Evolutionary conservation across 1,139 yeast species (phyloP).

Genomic region (Pichia kudriavzevii): DNA sequence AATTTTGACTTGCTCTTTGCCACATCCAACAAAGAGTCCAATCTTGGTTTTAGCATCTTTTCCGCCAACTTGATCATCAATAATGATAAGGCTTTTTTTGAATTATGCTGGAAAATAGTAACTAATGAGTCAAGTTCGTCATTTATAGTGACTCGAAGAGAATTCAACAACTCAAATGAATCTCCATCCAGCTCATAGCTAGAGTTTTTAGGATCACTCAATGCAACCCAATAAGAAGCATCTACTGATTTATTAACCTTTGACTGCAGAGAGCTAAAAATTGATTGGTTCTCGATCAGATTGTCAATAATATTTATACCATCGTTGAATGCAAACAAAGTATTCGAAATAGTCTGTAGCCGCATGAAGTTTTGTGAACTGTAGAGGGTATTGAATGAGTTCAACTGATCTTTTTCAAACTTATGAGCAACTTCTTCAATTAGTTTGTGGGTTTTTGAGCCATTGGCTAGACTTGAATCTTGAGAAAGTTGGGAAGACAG

Average conservation of each 20-base stretch:
- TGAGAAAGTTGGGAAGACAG: slow-evolving; percentile 55
- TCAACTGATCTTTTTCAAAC: slow-evolving; percentile 62
- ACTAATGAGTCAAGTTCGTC: slow-evolving; percentile 68
- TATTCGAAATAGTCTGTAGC: slow-evolving; percentile 72
- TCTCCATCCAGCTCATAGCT: slow-evolving; percentile 24
- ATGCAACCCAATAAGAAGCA: slow-evolving; percentile 35
- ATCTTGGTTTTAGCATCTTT: slow-evolving; percentile 62
- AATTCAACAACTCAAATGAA: slow-evolving; percentile 19
- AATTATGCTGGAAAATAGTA: slow-evolving; percentile 63
- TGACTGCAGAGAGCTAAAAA: slow-evolving; percentile 49
- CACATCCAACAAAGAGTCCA: slow-evolving; percentile 53
- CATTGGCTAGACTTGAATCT: slow-evolving; percentile 38
- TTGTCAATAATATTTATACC: slow-evolving; percentile 78
- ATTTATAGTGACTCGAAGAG: slow-evolving; percentile 35
- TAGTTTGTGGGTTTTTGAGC: slow-evolving; percentile 41
- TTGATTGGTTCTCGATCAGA: slow-evolving; percentile 74
- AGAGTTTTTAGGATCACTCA: slow-evolving; percentile 40
- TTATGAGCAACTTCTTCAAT: slow-evolving; percentile 69
- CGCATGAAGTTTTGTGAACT: slow-evolving; percentile 53
- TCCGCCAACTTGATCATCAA: slow-evolving; percentile 75
- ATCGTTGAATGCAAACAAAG: slow-evolving; percentile 77
- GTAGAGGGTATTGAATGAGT: slow-evolving; percentile 50
- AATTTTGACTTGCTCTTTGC: slow-evolving; percentile 60
- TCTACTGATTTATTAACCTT: slow-evolving; percentile 23
- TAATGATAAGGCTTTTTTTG: slow-evolving; percentile 56